Conservation (phyloP, 73 alveolate species). For the Blepharisma japonicum region DNA sequence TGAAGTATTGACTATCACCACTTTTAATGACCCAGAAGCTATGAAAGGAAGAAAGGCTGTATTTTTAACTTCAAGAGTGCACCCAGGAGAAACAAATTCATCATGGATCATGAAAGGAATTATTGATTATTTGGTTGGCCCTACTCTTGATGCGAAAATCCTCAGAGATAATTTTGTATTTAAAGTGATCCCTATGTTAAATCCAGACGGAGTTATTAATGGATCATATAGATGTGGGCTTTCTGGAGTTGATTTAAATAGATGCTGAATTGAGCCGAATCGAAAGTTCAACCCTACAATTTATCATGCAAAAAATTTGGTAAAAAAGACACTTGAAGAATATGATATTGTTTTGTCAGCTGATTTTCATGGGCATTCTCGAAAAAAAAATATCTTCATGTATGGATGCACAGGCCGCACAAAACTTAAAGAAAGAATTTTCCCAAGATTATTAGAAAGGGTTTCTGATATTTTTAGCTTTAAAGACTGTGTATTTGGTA, state of each 20-base stretch:
- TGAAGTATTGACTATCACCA: conserved; percentile 34
- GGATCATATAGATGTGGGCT: conserved; percentile 88
- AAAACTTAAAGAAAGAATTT: conserved; percentile 82
- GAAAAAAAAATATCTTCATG: conserved; percentile 50
- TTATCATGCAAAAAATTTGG: conserved; percentile 83
- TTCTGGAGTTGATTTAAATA: conserved; percentile 98
- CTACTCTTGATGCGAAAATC: conserved; percentile 75
- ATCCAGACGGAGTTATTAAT: conserved; percentile 99
- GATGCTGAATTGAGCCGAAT: conserved; percentile 97
- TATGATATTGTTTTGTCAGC: conserved; percentile 93
- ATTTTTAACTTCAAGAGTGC: conserved; percentile 91
- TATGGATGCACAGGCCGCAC: conserved; percentile 40
- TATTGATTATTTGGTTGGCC: conserved; percentile 87
- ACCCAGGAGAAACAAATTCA: conserved; percentile 98
- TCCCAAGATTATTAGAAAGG: conserved; percentile 83
- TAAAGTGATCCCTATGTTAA: conserved; percentile 97
- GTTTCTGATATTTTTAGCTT: conserved; percentile 82
- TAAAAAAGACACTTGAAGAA: conserved; percentile 87
- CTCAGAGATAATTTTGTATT: conserved; percentile 85
- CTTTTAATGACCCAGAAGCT: conserved; percentile 57
- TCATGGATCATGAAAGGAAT: conserved; percentile 67
- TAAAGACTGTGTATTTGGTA: conserved; percentile 84
- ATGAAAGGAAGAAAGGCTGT: conserved; percentile 55
- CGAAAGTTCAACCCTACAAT: conserved; percentile 94
- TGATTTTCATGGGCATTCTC: conserved; percentile 99